Conservation (phyloP, 306 rosid species). For the Ormosia semicastrata region DNA sequence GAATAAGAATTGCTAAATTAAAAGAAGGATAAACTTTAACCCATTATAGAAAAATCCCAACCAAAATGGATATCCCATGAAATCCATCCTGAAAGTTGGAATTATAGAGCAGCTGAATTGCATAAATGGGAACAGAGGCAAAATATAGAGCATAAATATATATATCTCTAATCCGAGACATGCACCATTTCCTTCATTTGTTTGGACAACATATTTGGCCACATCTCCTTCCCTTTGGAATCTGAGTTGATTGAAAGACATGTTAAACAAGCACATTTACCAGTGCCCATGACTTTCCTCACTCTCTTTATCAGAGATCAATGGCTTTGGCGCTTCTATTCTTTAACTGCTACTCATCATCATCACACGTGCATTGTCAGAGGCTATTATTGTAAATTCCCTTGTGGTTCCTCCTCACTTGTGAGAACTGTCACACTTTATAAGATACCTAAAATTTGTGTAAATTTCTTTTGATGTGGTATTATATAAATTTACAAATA, state of each 20-base stretch:
- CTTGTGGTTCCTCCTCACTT: slow-evolving; percentile 12
- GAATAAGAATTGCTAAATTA: background rate
- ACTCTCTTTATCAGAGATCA: slow-evolving; percentile 29
- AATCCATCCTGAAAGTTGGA: background rate
- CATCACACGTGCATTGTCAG: slow-evolving; percentile 32
- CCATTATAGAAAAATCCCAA: background rate
- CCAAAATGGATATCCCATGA: slow-evolving; percentile 28
- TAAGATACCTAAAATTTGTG: no score
- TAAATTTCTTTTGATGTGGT: no score
- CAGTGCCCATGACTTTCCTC: slow-evolving; percentile 4
- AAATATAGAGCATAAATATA: slow-evolving; percentile 20
- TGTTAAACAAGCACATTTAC: slow-evolving; percentile 34
- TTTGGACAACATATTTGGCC: slow-evolving; percentile 43
- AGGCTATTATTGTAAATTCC: slow-evolving; percentile 24
- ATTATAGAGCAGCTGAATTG: background rate
- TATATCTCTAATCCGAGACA: slow-evolving; percentile 7
- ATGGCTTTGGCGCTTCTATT: background rate
- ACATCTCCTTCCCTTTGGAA: slow-evolving; percentile 50
- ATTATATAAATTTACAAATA: no score
- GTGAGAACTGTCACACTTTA: slow-evolving; percentile 25
- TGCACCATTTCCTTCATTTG: background rate
- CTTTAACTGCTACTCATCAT: slow-evolving; percentile 19
- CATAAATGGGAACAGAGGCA: slow-evolving; percentile 18
- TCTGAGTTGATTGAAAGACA: slow-evolving; percentile 29
- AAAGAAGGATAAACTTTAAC: no score